Evolutionary conservation across 2,329 filamentous ascomycete species (phyloP).

Genomic region (Talaromyces sp.): DNA sequence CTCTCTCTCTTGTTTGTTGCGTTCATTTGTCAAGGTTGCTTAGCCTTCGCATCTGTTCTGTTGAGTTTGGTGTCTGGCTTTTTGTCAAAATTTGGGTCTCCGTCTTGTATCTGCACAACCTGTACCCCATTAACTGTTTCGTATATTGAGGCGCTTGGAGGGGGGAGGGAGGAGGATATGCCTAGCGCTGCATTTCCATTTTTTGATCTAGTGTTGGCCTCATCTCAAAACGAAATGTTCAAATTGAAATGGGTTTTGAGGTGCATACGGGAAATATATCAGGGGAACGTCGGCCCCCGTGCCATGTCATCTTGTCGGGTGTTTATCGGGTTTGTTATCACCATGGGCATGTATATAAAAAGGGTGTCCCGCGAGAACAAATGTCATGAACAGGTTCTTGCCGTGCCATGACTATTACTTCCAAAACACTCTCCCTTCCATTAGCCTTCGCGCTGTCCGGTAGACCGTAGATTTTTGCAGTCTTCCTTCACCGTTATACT

Average conservation of each 20-base stretch:
- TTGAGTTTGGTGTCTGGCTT: neutral
- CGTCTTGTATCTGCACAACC: neutral
- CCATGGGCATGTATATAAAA: neutral
- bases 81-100: neutral
- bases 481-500: slow-evolving; percentile 35
- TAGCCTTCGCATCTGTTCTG: neutral
- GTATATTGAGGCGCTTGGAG: slow-evolving; percentile 2
- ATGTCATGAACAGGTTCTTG: neutral
- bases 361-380: neutral
- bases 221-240: neutral
- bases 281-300: neutral
- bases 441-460: slow-evolving; percentile 48
- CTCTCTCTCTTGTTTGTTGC: neutral
- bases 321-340: neutral
- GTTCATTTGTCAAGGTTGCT: neutral
- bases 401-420: slow-evolving; percentile 9
- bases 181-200: neutral
- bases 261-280: neutral
- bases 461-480: slow-evolving; percentile 45
- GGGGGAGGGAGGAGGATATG: too few species aligned
- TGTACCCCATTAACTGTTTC: slow-evolving; percentile 7
- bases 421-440: slow-evolving; percentile 49
- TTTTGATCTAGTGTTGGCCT: neutral
- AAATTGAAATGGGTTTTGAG: neutral
- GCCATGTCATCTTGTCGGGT: neutral